A percentile compares a stretch with the other conserved stretches of the same genome.
phyloP scores from a whole-genome alignment of 352 stramenopile species.

The Aphanomyces stellatus region DNA sequence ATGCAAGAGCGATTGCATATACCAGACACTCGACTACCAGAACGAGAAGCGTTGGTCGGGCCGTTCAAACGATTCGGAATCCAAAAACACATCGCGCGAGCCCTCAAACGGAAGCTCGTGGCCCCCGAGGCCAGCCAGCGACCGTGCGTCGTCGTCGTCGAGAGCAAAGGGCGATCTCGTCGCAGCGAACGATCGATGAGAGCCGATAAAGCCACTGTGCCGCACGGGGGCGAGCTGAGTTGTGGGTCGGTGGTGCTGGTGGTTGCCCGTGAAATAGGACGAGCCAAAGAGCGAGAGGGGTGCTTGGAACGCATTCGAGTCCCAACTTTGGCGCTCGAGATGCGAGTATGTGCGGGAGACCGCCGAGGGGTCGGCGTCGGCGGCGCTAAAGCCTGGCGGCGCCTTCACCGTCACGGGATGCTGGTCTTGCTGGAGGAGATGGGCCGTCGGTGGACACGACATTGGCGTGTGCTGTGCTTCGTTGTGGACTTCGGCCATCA shows the following conservation, averaged over 20 bases:
- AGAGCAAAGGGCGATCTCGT: not conserved
- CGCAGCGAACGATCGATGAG: not conserved
- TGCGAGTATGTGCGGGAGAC: constrained; percentile 10
- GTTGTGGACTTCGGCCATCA: not conserved
- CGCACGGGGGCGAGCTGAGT: too few relatives aligned
- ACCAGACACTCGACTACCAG: too few relatives aligned
- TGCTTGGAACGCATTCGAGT: not conserved
- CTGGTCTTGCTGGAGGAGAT: not conserved
- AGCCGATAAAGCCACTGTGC: constrained; percentile 10
- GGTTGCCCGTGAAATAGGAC: constrained; percentile 10
- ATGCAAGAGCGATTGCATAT: too few relatives aligned
- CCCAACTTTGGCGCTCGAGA: not conserved
- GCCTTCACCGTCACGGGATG: not conserved
- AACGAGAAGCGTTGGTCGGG: not conserved
- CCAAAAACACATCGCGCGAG: not conserved
- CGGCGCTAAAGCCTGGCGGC: not conserved
- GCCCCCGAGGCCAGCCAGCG: not conserved
- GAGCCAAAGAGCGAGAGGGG: constrained; percentile 1
- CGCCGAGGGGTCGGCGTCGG: constrained; percentile 3
- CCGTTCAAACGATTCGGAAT: not conserved
- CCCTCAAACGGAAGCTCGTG: not conserved
- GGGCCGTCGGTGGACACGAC: not conserved
- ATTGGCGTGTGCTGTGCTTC: not conserved
- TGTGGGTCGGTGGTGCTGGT: too few relatives aligned
- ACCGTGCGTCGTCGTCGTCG: not conserved